phyloP scores from a whole-genome alignment of 257 asterid genomes.

The Ligustrum vulgare region DNA sequence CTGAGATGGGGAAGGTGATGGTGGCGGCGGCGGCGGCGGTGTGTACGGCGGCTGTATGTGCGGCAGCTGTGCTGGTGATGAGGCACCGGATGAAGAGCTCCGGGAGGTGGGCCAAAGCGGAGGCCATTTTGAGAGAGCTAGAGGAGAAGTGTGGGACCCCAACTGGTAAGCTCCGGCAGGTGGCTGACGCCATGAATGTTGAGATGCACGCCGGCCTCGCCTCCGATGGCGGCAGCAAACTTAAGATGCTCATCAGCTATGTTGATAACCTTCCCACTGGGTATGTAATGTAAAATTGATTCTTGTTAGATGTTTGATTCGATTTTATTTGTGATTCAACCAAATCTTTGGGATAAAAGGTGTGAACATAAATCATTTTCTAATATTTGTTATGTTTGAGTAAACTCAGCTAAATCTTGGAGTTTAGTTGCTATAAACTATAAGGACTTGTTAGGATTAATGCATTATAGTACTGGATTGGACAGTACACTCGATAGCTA shows the following conservation, averaged over 20 bases:
- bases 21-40: conserved; percentile 59
- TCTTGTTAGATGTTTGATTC: neutral
- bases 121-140: conserved; percentile 63
- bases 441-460: neutral
- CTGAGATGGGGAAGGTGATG: conserved; percentile 63
- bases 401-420: neutral
- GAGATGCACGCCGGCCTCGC: conserved; percentile 98
- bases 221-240: conserved; percentile 81
- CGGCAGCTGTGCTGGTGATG: conserved; percentile 55
- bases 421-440: neutral
- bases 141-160: conserved; percentile 74
- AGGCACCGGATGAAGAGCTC: conserved; percentile 58
- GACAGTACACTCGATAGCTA: neutral
- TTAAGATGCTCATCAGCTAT: conserved; percentile 83
- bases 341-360: neutral
- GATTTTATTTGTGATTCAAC: neutral
- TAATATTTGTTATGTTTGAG: neutral
- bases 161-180: conserved; percentile 61
- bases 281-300: conserved; percentile 34
- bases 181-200: conserved; percentile 84
- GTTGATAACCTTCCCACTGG: conserved; percentile 91
- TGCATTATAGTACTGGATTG: neutral
- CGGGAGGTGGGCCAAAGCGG: conserved; percentile 60
- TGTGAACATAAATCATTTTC: conserved; percentile 6
- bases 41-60: conserved; percentile 69